Evolutionary conservation across 441 rosid species (phyloP).

Genomic region (Adansonia rubrostipa): DNA sequence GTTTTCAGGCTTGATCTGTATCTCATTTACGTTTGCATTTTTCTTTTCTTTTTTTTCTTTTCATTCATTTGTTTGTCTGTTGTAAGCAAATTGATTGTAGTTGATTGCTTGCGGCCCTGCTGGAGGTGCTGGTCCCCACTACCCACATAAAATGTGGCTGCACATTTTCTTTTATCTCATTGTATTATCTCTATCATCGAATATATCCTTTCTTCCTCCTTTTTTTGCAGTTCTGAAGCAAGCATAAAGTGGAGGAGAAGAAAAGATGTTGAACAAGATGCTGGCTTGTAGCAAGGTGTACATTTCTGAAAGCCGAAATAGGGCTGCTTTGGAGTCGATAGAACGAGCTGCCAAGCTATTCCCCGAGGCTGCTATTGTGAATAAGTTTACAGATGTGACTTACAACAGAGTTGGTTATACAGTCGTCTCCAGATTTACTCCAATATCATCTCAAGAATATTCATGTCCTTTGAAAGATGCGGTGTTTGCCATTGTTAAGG

Average conservation of each 20-base stretch:
- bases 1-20: constrained; percentile 1
- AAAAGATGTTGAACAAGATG: constrained; percentile 58
- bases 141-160: constrained; percentile 13
- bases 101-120: not conserved
- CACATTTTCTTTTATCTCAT: not conserved
- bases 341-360: constrained; percentile 68
- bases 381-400: constrained; percentile 76
- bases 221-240: not conserved
- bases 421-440: constrained; percentile 58
- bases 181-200: not conserved
- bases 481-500: constrained; percentile 76
- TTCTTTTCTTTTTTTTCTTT: not conserved
- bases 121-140: constrained; percentile 18
- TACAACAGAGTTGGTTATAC: constrained; percentile 89
- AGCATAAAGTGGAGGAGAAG: constrained; percentile 23
- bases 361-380: constrained; percentile 66
- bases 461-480: constrained; percentile 53
- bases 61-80: not conserved
- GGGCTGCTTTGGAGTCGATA: constrained; percentile 63
- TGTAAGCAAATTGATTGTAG: not conserved
- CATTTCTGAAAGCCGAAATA: constrained; percentile 77
- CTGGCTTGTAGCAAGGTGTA: constrained; percentile 87
- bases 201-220: not conserved
- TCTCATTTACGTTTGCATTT: not conserved
- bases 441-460: constrained; percentile 27